phyloP scores from a whole-genome alignment of 208 protist genomes.

The Trichomonas vaginalis region DNA sequence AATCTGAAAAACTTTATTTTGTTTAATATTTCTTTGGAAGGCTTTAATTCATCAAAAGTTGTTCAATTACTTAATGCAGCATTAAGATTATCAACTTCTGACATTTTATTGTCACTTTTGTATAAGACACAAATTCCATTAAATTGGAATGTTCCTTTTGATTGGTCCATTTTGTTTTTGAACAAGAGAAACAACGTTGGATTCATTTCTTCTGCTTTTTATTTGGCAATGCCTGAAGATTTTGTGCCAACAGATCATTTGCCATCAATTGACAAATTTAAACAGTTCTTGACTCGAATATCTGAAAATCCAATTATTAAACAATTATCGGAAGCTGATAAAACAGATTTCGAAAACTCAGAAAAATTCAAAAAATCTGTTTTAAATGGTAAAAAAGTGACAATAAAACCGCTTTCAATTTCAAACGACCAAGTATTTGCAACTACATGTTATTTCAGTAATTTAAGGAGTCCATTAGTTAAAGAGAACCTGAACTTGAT shows the following conservation, averaged over 20 bases:
- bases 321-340: not conserved
- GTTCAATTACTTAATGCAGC: not conserved
- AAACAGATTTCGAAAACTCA: not conserved
- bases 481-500: not conserved
- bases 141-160: not conserved
- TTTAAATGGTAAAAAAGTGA: not conserved
- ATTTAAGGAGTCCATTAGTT: not conserved
- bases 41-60: not conserved
- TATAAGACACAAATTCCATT: not conserved
- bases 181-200: not conserved
- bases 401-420: not conserved
- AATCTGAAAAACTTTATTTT: not conserved
- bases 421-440: not conserved
- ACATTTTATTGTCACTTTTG: not conserved
- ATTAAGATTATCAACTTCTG: not conserved
- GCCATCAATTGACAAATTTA: not conserved
- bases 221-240: not conserved
- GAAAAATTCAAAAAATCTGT: not conserved
- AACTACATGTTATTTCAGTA: not conserved
- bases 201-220: not conserved
- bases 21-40: not conserved
- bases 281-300: not conserved
- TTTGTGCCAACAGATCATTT: not conserved
- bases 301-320: not conserved
- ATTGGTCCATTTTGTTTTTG: not conserved